Evolutionary conservation across 129 eudicot species (phyloP), one percentile per base, ranked within the genome.

Genomic region (Flaveria trinervia): DNA sequence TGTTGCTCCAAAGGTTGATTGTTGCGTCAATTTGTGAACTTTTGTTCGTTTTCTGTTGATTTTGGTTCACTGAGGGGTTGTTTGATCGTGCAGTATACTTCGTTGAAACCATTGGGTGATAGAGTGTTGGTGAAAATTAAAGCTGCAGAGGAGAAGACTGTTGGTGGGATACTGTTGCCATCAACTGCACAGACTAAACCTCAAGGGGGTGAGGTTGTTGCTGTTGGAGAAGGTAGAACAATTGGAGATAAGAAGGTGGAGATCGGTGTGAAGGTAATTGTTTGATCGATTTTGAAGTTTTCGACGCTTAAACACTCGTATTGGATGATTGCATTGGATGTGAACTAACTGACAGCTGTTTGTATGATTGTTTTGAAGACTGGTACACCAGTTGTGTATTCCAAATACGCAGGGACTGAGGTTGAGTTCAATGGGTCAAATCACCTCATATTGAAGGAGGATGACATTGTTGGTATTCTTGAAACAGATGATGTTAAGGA

Each of bases 331-430:
- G 66, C 10, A 10, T 68, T 20, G 26, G 46, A 7, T 67, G 23
- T n/a, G 33, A 22, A 11, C 18, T 80, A 65, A 55, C 75, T 71
- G 12, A 66, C 36, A 66, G 8, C 25, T 15, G 16, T 61, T 15
- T 14, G 25, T 59, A 2, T 55, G 56, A 16, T 74, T 11, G 4
- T 72, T 4, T 54, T 80, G 25, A 74, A 92, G 98, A 73, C 88
- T 70, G 98, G 98, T 36, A 62, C 85, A 78, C 86, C 85, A 80
- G 88, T 92, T 30, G 90, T 92, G 44, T 92, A 92, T 60, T 92
- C 98, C 80, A 92, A 90, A 83, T 92, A 92, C 80, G 88, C 98
- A 3, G 98, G 98, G 39, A 92, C 98, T 2, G 98, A 92, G 76
- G 83, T 92, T 7, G 90, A 90, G 71, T 92, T 92, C 50, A 78